Percentiles rank a stretch among this genome's conserved stretches.
These are phyloP conservation scores for Fraxinus excelsior DNA, from an alignment of 257 asterid genomes.

Conservation along the genomic window DNA sequence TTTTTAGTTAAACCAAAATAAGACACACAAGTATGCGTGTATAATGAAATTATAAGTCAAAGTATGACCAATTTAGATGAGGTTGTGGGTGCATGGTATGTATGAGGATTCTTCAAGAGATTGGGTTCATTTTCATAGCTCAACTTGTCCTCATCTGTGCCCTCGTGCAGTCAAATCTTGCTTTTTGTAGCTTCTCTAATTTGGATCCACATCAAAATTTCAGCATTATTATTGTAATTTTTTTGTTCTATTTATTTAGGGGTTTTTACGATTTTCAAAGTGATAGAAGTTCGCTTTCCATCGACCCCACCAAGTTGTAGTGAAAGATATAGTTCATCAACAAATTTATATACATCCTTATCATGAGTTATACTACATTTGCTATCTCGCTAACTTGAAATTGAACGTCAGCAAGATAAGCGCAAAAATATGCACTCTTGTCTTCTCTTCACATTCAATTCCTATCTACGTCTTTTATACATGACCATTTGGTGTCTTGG, in stretches of 20 bases:
- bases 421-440: neutral
- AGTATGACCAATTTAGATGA: neutral
- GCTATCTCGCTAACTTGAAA: too few species aligned
- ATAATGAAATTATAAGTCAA: neutral
- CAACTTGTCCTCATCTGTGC: neutral
- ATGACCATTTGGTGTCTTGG: neutral
- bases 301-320: too few species aligned
- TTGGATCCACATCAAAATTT: too few species aligned
- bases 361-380: neutral
- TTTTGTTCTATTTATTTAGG: neutral
- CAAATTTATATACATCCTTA: neutral
- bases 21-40: too few species aligned
- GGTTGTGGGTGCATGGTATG: neutral
- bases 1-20: too few species aligned
- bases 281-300: too few species aligned
- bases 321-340: neutral
- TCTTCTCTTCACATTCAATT: neutral
- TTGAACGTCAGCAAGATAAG: neutral
- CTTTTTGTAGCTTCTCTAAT: too few species aligned
- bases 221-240: too few species aligned
- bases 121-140: neutral
- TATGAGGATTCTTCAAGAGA: slow-evolving; percentile 12
- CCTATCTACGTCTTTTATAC: neutral
- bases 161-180: neutral
- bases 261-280: neutral